These are phyloP conservation scores for Eremomyces bilateralis DNA, from an alignment of 495 filamentous ascomycete genomes.

Conservation along the genomic window DNA sequence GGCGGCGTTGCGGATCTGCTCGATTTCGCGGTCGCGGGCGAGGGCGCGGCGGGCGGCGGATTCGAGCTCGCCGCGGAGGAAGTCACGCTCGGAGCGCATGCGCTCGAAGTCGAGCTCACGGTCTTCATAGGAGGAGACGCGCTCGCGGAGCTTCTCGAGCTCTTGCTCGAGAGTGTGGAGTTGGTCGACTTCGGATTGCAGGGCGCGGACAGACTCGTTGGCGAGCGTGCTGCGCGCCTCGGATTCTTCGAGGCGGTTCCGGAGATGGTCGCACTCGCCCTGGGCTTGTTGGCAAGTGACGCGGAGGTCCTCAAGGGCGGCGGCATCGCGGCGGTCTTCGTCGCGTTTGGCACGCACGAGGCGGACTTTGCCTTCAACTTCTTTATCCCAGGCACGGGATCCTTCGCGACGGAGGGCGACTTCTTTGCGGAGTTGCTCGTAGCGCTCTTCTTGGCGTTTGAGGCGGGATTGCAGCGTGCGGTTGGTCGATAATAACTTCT, in stretches of 20 bases:
- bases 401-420: constrained; percentile 38
- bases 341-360: constrained; percentile 28
- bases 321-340: constrained; percentile 42
- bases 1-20: constrained; percentile 22
- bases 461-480: constrained; percentile 42
- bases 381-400: constrained; percentile 47
- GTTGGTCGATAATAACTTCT: constrained; percentile 51
- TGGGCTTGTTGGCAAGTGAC: constrained; percentile 29
- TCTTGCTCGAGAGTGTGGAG: constrained; percentile 34
- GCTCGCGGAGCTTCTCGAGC: constrained; percentile 31
- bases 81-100: constrained; percentile 28
- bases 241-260: constrained; percentile 33
- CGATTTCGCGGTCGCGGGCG: constrained; percentile 29
- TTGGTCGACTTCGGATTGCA: constrained; percentile 35
- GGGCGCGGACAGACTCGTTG: constrained; percentile 34
- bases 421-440: constrained; percentile 41
- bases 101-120: constrained; percentile 30
- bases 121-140: constrained; percentile 34
- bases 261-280: constrained; percentile 31
- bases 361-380: constrained; percentile 33
- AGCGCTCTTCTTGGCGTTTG: constrained; percentile 42
- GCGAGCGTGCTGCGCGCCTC: constrained; percentile 36
- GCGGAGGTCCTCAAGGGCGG: constrained; percentile 28
- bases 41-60: constrained; percentile 27
- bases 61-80: constrained; percentile 28